Base-by-base conservation (phyloP, 257 asterid genomes). In the Solanum clarkiae region DNA sequence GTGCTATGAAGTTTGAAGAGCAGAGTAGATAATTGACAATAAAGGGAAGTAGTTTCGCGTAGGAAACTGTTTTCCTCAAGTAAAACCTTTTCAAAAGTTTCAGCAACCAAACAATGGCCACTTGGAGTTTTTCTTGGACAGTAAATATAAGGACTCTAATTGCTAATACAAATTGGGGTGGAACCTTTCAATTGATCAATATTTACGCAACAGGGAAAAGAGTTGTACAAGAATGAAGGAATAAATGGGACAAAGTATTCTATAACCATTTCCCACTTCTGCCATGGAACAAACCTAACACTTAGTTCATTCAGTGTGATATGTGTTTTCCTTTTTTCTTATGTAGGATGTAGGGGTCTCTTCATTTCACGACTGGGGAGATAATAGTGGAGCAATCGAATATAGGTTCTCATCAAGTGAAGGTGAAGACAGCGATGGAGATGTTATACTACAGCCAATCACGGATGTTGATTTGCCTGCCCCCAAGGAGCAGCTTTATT, bases 351-450 rank as follows among this genome's bases (percentile, higher is more conserved):
- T 80, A 54, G 98, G 91, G 72, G 47, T 86, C 72, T 89, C 94
- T 47, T 90, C 95, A 54, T 26, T 89, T 80, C 85, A 89, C 84
- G 94, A 93, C 83, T 94, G 94, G 97, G 95, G 88, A 45, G 93
- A 88, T 84, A 89, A 62, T 83, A 89, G 85, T 82, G 77, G 84
- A 44, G 84, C 90, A 6, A 72, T 81, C 77, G 97, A 86, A 53
- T 90, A 89, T 87, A 75, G 87, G 47, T 84, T 85, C 69, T 93
- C 96, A n/a, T 93, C 99, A 13, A 94, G 98, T 82, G 98, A 94
- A 53, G 95, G 95, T 81, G 99, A 96, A 84, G 93, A 91, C 71
- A 96, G 98, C 88, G 98, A 96, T 74, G 94, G 92, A 22, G 98
- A 96, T 66, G 80, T 89, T 65, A 66, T 89, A 81, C 89, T 96